Conservation (phyloP, 352 stramenopile genomes). For the Globisporangium lucens region DNA sequence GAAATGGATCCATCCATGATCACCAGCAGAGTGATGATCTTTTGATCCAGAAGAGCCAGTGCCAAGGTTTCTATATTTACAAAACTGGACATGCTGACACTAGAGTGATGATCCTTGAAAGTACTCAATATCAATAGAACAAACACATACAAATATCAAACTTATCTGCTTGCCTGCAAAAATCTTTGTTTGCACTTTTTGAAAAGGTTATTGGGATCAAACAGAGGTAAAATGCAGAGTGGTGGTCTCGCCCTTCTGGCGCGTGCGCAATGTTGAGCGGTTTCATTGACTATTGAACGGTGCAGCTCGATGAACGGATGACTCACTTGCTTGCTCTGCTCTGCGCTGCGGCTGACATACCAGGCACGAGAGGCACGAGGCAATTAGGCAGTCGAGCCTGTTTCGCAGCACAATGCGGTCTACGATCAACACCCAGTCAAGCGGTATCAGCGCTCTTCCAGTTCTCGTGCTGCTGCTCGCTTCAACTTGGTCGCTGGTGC, state of each 20-base stretch:
- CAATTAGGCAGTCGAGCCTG: neutral
- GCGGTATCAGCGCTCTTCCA: neutral
- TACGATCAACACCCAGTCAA: neutral
- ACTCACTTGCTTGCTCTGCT: too few species aligned
- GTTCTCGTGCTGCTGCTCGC: constrained; percentile 6
- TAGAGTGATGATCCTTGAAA: neutral
- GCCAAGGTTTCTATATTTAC: neutral
- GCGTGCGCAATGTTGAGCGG: neutral
- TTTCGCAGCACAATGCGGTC: neutral
- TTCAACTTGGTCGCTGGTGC: neutral
- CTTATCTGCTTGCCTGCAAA: too few species aligned
- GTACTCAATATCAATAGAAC: too few species aligned
- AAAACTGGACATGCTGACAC: neutral
- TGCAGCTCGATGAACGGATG: too few species aligned
- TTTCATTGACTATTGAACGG: too few species aligned
- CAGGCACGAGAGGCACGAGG: neutral
- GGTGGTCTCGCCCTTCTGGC: neutral
- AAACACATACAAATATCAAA: neutral
- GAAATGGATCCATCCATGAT: neutral
- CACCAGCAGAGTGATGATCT: constrained; percentile 8
- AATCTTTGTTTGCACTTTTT: too few species aligned
- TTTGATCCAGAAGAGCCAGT: constrained; percentile 7
- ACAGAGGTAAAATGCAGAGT: neutral
- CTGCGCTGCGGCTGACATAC: too few species aligned
- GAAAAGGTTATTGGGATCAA: too few species aligned